Evolutionary conservation across 2,329 filamentous ascomycete species (phyloP).

Genomic region (Aureobasidium sp.): DNA sequence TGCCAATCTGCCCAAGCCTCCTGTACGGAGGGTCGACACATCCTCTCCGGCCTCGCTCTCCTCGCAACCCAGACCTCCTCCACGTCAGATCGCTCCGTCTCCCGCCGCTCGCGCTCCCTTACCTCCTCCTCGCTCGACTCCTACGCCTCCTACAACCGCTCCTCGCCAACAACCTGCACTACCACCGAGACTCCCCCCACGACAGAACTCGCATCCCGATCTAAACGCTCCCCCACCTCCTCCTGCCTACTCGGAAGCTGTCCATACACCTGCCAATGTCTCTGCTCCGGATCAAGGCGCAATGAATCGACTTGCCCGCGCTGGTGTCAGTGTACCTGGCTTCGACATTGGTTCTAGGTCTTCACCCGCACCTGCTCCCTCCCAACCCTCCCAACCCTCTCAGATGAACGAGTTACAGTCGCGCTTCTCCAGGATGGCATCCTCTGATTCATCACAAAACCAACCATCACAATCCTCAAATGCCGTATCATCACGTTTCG

Average conservation of each 20-base stretch:
- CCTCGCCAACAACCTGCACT: conserved; percentile 44
- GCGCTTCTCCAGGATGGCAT: conserved; percentile 45
- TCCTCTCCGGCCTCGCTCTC: conserved; percentile 14
- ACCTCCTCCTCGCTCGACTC: conserved; percentile 18
- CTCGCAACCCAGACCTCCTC: conserved; percentile 12
- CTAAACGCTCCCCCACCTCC: conserved; percentile 37
- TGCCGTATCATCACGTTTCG: not conserved
- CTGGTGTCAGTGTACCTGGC: conserved; percentile 70
- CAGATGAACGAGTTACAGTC: conserved; percentile 59
- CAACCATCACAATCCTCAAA: conserved; percentile 5
- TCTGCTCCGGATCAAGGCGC: conserved; percentile 45
- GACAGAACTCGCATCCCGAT: conserved; percentile 47
- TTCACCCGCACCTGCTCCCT: conserved; percentile 19
- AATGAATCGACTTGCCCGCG: conserved; percentile 56
- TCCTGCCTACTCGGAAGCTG: conserved; percentile 40
- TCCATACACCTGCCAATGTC: conserved; percentile 18
- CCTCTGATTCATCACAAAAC: conserved; percentile 19
- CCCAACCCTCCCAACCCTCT: conserved; percentile 26
- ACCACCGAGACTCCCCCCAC: conserved; percentile 64
- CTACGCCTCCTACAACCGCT: conserved; percentile 16
- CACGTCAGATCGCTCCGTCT: conserved; percentile 19
- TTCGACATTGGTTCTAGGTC: conserved; percentile 57
- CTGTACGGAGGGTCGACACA: conserved; percentile 41
- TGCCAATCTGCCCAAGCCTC: conserved; percentile 61
- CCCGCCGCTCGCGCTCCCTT: conserved; percentile 9